Conservation (phyloP, 1,139 yeast genomes). For the Pneumocystis jirovecii region DNA sequence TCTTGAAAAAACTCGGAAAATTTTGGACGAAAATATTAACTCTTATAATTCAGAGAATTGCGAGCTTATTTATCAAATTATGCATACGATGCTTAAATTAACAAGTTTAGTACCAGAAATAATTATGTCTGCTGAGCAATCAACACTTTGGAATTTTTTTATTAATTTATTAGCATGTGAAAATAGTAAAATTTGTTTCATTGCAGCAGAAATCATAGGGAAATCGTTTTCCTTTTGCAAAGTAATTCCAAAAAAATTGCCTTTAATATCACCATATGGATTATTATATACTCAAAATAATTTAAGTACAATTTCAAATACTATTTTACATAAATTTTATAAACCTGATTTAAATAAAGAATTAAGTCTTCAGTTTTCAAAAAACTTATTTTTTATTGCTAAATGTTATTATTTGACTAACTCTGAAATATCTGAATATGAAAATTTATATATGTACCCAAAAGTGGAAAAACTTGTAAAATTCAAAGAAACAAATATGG, state of each 20-base stretch:
- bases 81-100: neutral
- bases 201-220: slow-evolving; percentile 49
- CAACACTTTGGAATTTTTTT: slow-evolving; percentile 20
- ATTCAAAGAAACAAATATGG: slow-evolving; percentile 19
- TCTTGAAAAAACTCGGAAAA: slow-evolving; percentile 10
- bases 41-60: slow-evolving; percentile 44
- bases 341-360: slow-evolving; percentile 61
- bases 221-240: slow-evolving; percentile 30
- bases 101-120: neutral
- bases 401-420: slow-evolving; percentile 44
- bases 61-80: slow-evolving; percentile 57
- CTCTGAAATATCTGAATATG: slow-evolving; percentile 25
- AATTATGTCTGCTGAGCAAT: neutral
- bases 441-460: slow-evolving; percentile 15
- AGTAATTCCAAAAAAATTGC: slow-evolving; percentile 19
- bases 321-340: slow-evolving; percentile 60
- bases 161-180: slow-evolving; percentile 57
- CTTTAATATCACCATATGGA: slow-evolving; percentile 13
- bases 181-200: slow-evolving; percentile 79
- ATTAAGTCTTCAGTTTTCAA: slow-evolving; percentile 50
- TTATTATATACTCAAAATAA: slow-evolving; percentile 26
- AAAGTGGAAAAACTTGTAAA: slow-evolving; percentile 18
- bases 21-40: slow-evolving; percentile 18
- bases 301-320: slow-evolving; percentile 41
- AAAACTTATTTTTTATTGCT: slow-evolving; percentile 49